Evolutionary conservation across 495 filamentous ascomycete genomes (phyloP), one percentile per base, ranked within the genome.

Genomic region (Aspergillus ellipticus): DNA sequence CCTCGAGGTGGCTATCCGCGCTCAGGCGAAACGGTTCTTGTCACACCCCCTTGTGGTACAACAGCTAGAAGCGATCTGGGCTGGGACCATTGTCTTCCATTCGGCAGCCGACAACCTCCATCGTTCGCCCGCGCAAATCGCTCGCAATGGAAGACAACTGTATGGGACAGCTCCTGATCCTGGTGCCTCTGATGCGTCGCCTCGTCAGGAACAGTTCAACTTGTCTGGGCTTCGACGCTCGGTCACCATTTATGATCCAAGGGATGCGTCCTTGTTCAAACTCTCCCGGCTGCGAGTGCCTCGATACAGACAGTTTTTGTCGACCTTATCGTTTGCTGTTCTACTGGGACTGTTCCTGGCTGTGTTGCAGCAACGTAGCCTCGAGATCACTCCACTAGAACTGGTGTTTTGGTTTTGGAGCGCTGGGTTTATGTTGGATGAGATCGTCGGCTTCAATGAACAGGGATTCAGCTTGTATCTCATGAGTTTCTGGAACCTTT

Each of bases 381-480:
- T 81, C 42, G 75, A 78, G 20, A 96, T 97, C 61, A 94, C 90
- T 11, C 75, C 82, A 3, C 70, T 96, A 7, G 92, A 97, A 68
- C 68, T 96, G 19, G 62, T 94, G 10, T 96, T 97, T 67, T 97
- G 92, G 92, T 86, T 97, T 67, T 97, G 92, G 92, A 93, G 89
- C 65, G 88, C 89, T 20, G 92, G 92, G 3, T 97, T 93, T 69
- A 95, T 96, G 89, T 85, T 97, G n/a, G 90, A 95, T 62, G 91
- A 96, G 68, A 77, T 96, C 42, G 89, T 94, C 26, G 90, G 90
- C 6, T 95, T 95, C 77, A 93, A 90, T 59, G 91, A 96, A 65
- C 89, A 95, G 64, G 92, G 92, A 6, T 94, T 96, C 66, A 90
- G 90, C 49, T 80, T 97, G 9, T 97, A 96, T 71, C 86, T 96